A percentile compares a stretch with the other conserved stretches of the same genome.
These are phyloP conservation scores for Babesia ovis DNA, from an alignment of 169 alveolate genomes.

Conservation along the genomic window DNA sequence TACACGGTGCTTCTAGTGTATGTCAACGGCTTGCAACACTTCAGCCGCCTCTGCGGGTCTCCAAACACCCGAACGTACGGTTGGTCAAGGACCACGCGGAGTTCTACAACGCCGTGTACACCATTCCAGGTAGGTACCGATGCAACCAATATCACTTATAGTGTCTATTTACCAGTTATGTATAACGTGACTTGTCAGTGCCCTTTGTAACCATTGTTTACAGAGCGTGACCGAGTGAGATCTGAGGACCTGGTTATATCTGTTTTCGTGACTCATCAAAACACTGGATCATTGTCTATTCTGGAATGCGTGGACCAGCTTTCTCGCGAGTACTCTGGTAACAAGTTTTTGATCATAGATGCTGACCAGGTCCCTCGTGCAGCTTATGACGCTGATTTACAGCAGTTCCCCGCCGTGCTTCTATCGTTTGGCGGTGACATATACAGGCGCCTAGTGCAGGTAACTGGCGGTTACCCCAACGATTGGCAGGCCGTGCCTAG, in stretches of 20 bases:
- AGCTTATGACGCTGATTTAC: conserved; percentile 66
- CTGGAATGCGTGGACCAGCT: conserved; percentile 45
- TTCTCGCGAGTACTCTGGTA: conserved; percentile 36
- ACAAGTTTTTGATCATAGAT: conserved; percentile 47
- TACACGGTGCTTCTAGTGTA: conserved; percentile 3
- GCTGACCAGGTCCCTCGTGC: conserved; percentile 66
- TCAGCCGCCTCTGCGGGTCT: not conserved
- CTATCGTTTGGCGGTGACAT: conserved; percentile 63
- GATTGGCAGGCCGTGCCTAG: conserved; percentile 20
- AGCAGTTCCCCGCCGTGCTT: conserved; percentile 62
- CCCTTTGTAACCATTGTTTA: not conserved
- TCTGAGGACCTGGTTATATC: conserved; percentile 49
- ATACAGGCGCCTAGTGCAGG: conserved; percentile 41
- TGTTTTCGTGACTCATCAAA: conserved; percentile 48
- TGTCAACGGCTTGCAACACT: conserved; percentile 17
- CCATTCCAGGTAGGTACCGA: conserved; percentile 23
- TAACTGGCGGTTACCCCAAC: conserved; percentile 18
- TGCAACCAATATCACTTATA: not conserved
- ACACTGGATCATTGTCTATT: conserved; percentile 51
- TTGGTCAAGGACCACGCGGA: conserved; percentile 35
- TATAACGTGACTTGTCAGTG: no score
- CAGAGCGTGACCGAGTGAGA: conserved; percentile 33
- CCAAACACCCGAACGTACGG: conserved; percentile 26
- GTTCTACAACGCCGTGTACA: conserved; percentile 22
- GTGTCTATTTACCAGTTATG: not conserved